Percentiles rank a stretch among this genome's conserved stretches.
Evolutionary conservation across 208 protist species (phyloP).

Genomic region (Herpetomonas samuelpessoai): DNA sequence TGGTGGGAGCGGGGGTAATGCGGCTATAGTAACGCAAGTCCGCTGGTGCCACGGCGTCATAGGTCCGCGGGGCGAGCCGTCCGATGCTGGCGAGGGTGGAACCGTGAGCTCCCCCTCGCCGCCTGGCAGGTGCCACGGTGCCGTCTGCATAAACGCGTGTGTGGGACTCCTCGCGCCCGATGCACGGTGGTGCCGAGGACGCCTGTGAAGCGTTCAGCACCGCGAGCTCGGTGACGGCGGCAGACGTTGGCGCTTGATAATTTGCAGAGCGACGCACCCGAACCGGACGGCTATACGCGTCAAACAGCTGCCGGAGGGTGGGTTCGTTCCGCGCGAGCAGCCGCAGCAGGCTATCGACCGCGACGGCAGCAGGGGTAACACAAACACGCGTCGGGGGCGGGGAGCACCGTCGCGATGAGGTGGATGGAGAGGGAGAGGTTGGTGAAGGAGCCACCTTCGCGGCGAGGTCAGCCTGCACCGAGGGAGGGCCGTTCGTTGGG

Average conservation of each 20-base stretch:
- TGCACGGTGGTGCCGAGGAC: not conserved
- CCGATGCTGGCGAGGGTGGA: not conserved
- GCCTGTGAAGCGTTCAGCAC: not conserved
- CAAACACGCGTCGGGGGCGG: too few species aligned
- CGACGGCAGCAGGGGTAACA: conserved; percentile 8
- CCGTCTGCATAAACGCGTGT: too few species aligned
- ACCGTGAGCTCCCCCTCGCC: too few species aligned
- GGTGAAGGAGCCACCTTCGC: too few species aligned
- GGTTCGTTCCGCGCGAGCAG: conserved; percentile 58
- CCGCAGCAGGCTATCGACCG: conserved; percentile 40
- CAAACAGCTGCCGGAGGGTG: conserved; percentile 60
- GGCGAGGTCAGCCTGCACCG: too few species aligned
- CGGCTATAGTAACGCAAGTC: not conserved
- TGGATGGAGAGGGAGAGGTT: too few species aligned
- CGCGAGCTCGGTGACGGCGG: conserved; percentile 8
- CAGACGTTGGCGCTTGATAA: conserved; percentile 23
- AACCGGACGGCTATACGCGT: conserved; percentile 43
- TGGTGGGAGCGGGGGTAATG: not conserved
- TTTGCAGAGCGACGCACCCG: conserved; percentile 27
- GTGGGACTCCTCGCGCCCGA: too few species aligned
- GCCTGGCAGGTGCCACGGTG: too few species aligned
- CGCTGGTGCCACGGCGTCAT: not conserved
- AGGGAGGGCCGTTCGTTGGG: too few species aligned
- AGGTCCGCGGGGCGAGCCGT: not conserved
- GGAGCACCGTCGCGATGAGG: too few species aligned